phyloP scores from a whole-genome alignment of 2,329 filamentous ascomycete species.

The Fusarium sp. region DNA sequence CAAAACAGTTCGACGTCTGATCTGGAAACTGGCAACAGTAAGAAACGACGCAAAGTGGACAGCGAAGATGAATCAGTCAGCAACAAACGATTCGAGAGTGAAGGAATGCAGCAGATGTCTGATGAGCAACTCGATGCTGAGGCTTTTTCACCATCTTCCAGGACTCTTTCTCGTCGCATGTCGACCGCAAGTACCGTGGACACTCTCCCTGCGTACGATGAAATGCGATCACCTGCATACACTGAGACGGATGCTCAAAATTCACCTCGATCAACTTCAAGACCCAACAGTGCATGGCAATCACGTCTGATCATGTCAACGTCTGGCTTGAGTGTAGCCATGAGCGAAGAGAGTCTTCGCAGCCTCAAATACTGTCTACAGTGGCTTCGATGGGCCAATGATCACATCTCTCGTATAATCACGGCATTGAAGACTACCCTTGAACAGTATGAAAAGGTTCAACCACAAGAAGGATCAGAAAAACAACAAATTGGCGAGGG shows the following conservation, averaged over 20 bases:
- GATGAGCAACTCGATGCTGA: conserved; percentile 45
- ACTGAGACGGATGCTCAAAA: conserved; percentile 65
- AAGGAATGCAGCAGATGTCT: conserved; percentile 47
- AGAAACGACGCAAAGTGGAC: conserved; percentile 71
- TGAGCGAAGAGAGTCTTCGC: conserved; percentile 87
- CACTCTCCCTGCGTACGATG: conserved; percentile 85
- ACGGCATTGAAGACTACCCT: conserved; percentile 79
- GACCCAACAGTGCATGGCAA: conserved; percentile 71
- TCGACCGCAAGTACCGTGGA: conserved; percentile 78
- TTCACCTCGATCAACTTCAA: conserved; percentile 47
- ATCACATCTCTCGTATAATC: conserved; percentile 81
- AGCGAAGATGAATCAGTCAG: conserved; percentile 52
- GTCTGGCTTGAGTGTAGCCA: conserved; percentile 88
- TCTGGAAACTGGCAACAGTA: conserved; percentile 59
- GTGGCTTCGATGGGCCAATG: conserved; percentile 85
- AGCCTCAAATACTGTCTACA: conserved; percentile 87
- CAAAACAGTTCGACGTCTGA: conserved; percentile 62
- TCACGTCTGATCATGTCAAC: conserved; percentile 90
- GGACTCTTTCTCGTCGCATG: conserved; percentile 61
- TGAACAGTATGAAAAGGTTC: conserved; percentile 78
- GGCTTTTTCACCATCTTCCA: conserved; percentile 45
- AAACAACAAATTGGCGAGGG: conserved; percentile 7
- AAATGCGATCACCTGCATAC: conserved; percentile 79
- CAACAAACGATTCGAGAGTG: conserved; percentile 48
- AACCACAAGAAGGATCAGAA: conserved; percentile 28